Evolutionary conservation across 1,284 basidiomycete species (phyloP).

Genomic region (Calocybe gambosa): DNA sequence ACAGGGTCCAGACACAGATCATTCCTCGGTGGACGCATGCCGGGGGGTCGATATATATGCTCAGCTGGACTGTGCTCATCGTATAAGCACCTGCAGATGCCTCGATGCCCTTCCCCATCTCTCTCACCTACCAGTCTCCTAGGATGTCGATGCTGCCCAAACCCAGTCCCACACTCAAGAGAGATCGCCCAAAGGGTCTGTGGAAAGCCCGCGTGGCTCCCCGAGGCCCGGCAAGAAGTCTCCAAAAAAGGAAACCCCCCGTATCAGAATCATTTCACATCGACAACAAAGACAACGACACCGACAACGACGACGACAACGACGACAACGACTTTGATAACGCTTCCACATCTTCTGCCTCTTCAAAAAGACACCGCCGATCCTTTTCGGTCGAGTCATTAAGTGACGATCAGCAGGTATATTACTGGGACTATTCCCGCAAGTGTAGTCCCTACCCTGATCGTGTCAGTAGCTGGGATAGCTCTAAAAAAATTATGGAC

Average conservation of each 20-base stretch:
- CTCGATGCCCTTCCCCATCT: slow-evolving; percentile 19
- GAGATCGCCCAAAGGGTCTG: slow-evolving; percentile 40
- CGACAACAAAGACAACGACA: slow-evolving; percentile 18
- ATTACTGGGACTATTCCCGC: slow-evolving; percentile 29
- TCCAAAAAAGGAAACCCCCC: slow-evolving; percentile 17
- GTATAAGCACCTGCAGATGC: slow-evolving; percentile 10
- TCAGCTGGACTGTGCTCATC: slow-evolving; percentile 7
- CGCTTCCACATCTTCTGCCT: slow-evolving; percentile 13
- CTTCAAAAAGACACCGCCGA: slow-evolving; percentile 3
- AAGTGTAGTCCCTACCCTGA: slow-evolving; percentile 21
- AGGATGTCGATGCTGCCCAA: slow-evolving; percentile 16
- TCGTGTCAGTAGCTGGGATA: slow-evolving; percentile 25
- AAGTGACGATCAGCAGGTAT: slow-evolving; percentile 27
- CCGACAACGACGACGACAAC: slow-evolving; percentile 14
- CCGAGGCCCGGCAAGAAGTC: slow-evolving; percentile 17
- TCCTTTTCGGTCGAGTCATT: slow-evolving; percentile 8
- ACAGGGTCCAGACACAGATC: slow-evolving; percentile 17
- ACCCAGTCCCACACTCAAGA: slow-evolving; percentile 15
- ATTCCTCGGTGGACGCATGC: slow-evolving; percentile 12
- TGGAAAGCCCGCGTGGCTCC: slow-evolving; percentile 42
- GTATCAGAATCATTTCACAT: slow-evolving; percentile 7
- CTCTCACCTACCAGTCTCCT: slow-evolving; percentile 14
- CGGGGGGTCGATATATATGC: slow-evolving; percentile 24
- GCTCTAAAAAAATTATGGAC: slow-evolving; percentile 35
- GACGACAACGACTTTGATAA: slow-evolving; percentile 7